phyloP scores from a whole-genome alignment of 2,329 filamentous ascomycete species.

The Arachnopeziza araneosa region DNA sequence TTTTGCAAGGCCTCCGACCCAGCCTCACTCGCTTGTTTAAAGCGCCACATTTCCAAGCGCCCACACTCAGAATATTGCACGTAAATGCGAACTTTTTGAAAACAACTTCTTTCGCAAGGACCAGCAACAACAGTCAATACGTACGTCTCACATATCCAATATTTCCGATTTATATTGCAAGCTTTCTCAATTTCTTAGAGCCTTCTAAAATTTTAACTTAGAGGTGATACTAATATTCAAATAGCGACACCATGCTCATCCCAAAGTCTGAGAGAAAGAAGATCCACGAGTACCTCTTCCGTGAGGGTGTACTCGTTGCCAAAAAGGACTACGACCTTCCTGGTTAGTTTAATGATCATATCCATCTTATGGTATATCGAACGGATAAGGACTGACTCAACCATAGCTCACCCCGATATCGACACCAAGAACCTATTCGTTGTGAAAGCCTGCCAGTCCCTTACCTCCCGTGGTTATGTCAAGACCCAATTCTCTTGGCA shows the following conservation, averaged over 20 bases:
- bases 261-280: slow-evolving; percentile 99
- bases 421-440: slow-evolving; percentile 99
- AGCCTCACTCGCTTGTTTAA: no score
- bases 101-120: slow-evolving; percentile 2
- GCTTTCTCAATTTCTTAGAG: neutral
- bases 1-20: no score
- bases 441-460: slow-evolving; percentile 98
- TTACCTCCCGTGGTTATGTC: slow-evolving; percentile 96
- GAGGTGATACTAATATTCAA: neutral
- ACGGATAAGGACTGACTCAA: neutral
- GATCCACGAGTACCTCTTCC: slow-evolving; percentile 99
- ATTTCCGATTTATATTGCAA: no score
- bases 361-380: neutral
- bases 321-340: slow-evolving; percentile 68
- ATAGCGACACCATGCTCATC: slow-evolving; percentile 69
- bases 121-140: slow-evolving; percentile 38
- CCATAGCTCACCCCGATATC: slow-evolving; percentile 84
- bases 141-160: slow-evolving; percentile 15
- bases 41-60: no score
- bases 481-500: slow-evolving; percentile 99
- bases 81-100: neutral
- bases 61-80: no score
- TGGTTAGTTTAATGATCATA: no score
- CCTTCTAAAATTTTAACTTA: neutral
- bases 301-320: slow-evolving; percentile 87